phyloP scores from a whole-genome alignment of 768 basidiomycete species.

The Sporobolomyces roseus region DNA sequence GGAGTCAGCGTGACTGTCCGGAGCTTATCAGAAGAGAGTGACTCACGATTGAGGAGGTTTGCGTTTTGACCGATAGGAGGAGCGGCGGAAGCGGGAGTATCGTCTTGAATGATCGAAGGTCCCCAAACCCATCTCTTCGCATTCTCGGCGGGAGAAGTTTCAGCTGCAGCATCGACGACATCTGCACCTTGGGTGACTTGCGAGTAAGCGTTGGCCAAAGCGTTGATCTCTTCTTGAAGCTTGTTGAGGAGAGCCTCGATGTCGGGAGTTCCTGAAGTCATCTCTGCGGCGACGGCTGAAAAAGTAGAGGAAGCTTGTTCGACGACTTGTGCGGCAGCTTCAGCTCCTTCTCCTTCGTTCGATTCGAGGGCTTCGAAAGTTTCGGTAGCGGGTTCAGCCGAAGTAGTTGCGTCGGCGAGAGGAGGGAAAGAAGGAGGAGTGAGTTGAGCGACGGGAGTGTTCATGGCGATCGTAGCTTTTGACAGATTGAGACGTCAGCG shows the following conservation, averaged over 20 bases:
- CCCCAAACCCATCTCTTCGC: conserved; percentile 35
- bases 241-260: conserved; percentile 2
- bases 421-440: conserved; percentile 19
- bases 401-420: conserved; percentile 1
- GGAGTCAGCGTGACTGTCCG: too few relatives aligned
- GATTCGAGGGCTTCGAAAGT: neutral
- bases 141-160: conserved; percentile 9
- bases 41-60: conserved; percentile 13
- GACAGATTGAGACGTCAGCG: neutral
- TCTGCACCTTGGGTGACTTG: neutral
- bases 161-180: conserved; percentile 1
- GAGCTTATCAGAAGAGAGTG: neutral
- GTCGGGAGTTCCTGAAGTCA: neutral
- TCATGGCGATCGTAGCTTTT: conserved; percentile 6
- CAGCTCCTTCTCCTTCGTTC: neutral
- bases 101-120: conserved; percentile 37
- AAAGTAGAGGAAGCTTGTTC: neutral
- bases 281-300: conserved; percentile 1
- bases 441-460: conserved; percentile 2
- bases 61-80: conserved; percentile 26
- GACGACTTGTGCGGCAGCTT: neutral
- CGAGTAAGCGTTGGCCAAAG: neutral
- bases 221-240: conserved; percentile 4
- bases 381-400: neutral
- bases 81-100: neutral